Conservation (phyloP, 139 green algal species). For the Chlorella sp. region DNA sequence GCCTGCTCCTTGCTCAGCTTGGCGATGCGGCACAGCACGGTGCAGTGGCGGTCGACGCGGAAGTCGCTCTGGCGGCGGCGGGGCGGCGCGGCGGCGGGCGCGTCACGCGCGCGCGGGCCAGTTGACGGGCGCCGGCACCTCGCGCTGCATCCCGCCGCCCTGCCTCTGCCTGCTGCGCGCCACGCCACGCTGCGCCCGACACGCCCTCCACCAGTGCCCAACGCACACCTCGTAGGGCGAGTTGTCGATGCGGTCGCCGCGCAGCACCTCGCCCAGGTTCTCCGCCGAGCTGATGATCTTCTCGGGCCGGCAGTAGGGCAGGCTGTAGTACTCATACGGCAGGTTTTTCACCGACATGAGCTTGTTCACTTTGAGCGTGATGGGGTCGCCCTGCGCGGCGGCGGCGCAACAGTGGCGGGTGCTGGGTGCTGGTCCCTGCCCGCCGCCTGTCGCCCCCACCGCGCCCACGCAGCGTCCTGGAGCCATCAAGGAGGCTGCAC, state of each 20-base stretch:
- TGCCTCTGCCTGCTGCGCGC: too few species aligned
- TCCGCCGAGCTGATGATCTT: conserved; percentile 89
- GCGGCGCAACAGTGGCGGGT: too few species aligned
- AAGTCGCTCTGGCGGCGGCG: conserved; percentile 59
- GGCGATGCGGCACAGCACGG: conserved; percentile 89
- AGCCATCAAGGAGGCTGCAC: not conserved
- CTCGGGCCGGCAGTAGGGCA: conserved; percentile 96
- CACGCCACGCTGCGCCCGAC: too few species aligned
- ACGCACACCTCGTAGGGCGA: conserved; percentile 83
- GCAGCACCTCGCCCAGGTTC: conserved; percentile 97
- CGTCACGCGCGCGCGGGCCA: too few species aligned
- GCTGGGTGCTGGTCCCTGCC: too few species aligned
- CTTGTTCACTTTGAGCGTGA: conserved; percentile 97
- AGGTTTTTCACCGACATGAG: conserved; percentile 93
- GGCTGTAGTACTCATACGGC: conserved; percentile 97
- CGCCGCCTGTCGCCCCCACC: not conserved
- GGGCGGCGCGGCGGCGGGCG: not conserved
- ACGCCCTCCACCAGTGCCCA: too few species aligned
- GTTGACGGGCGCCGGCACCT: too few species aligned
- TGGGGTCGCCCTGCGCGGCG: conserved; percentile 73
- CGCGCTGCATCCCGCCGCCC: too few species aligned
- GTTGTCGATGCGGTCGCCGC: conserved; percentile 97
- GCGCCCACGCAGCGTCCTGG: not conserved
- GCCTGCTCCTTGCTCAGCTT: conserved; percentile 69
- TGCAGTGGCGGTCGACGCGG: conserved; percentile 91